phyloP scores from a whole-genome alignment of 1,139 yeast genomes.

The Geotrichum citri-aurantii region DNA sequence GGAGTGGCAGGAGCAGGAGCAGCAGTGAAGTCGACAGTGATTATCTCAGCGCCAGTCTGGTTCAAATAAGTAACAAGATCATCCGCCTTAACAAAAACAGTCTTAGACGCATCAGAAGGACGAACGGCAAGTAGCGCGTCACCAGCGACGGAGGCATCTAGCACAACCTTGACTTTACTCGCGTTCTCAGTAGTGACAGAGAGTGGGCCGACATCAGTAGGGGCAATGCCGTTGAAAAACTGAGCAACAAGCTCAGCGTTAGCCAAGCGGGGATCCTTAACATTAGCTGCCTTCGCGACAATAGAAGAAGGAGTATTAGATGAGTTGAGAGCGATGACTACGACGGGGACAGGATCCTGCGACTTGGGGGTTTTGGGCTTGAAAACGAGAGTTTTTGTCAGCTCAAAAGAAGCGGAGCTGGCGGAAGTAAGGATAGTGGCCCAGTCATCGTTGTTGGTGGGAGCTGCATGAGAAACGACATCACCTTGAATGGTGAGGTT shows the following conservation, averaged over 20 bases:
- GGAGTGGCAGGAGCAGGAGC: conserved; percentile 38
- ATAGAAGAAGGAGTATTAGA: conserved; percentile 64
- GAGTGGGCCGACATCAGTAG: conserved; percentile 42
- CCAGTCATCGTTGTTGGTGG: conserved; percentile 31
- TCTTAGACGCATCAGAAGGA: conserved; percentile 54
- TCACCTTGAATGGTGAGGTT: neutral
- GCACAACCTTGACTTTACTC: conserved; percentile 53
- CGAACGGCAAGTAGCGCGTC: conserved; percentile 43
- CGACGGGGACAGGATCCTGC: conserved; percentile 74
- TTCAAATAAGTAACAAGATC: conserved; percentile 49
- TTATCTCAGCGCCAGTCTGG: conserved; percentile 52
- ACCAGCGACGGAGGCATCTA: conserved; percentile 53
- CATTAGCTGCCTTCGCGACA: conserved; percentile 62
- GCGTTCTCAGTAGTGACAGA: conserved; percentile 27
- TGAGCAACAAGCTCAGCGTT: conserved; percentile 69
- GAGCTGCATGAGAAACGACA: conserved; percentile 26
- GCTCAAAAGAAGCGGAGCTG: conserved; percentile 15
- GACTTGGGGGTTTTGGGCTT: conserved; percentile 88
- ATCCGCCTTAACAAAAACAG: conserved; percentile 47
- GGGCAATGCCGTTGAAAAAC: conserved; percentile 53
- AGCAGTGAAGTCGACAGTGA: conserved; percentile 55
- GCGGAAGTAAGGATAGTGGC: conserved; percentile 10
- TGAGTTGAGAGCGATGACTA: conserved; percentile 64
- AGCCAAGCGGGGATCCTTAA: conserved; percentile 85
- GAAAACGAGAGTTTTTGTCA: conserved; percentile 72